Evolutionary conservation across 768 basidiomycete species (phyloP).

Genomic region (Hericium erinaceus): DNA sequence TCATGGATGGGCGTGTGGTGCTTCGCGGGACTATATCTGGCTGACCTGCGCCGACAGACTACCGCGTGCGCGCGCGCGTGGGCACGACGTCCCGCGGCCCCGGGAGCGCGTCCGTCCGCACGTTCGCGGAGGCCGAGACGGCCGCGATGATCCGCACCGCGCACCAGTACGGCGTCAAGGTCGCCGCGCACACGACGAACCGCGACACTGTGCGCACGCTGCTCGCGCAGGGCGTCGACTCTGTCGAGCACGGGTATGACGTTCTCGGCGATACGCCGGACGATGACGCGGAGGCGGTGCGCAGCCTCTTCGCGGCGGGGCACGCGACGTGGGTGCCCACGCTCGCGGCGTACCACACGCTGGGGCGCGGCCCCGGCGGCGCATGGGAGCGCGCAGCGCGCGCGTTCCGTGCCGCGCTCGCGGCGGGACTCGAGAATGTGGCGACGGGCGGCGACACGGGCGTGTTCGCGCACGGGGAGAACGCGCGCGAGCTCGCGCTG

Average conservation of each 20-base stretch:
- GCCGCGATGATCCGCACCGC: conserved; percentile 41
- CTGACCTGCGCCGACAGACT: conserved; percentile 29
- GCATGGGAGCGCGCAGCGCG: conserved; percentile 29
- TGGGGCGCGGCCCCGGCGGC: conserved; percentile 11
- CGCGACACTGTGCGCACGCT: conserved; percentile 28
- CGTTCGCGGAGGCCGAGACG: conserved; percentile 39
- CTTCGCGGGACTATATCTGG: background rate
- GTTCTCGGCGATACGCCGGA: conserved; percentile 7
- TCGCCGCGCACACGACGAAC: conserved; percentile 44
- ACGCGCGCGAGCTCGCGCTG: conserved; percentile 49
- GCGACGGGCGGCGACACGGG: conserved; percentile 62
- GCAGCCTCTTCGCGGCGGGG: background rate
- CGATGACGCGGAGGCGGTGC: conserved; percentile 11
- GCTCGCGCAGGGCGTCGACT: conserved; percentile 29
- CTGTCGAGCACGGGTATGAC: conserved; percentile 46
- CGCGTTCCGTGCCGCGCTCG: conserved; percentile 39
- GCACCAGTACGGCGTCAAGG: conserved; percentile 42
- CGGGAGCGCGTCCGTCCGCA: conserved; percentile 26
- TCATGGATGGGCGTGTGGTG: no score
- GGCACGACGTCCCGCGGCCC: conserved; percentile 29
- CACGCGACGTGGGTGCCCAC: conserved; percentile 50
- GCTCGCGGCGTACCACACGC: conserved; percentile 38
- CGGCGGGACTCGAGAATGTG: conserved; percentile 34
- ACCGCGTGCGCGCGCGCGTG: conserved; percentile 40
- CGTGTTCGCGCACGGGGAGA: conserved; percentile 50